Conservation (phyloP, 176 grass and related monocot species). For the Juncus inflexus region DNA sequence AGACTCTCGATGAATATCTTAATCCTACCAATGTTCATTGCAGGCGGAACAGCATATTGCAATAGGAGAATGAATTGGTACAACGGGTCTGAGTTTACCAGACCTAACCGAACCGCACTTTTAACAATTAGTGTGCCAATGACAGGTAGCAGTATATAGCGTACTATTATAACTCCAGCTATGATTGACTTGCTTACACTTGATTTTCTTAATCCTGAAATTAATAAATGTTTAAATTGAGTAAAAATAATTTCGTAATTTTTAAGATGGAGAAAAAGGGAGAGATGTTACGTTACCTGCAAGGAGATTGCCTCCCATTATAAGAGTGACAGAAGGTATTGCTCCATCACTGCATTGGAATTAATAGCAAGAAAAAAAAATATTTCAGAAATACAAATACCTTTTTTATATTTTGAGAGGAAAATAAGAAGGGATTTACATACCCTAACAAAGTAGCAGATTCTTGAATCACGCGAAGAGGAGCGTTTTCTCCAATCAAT, state of each 20-base stretch:
- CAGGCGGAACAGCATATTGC: constrained; percentile 76
- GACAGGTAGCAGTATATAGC: constrained; percentile 60
- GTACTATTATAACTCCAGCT: constrained; percentile 42
- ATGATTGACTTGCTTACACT: constrained; percentile 48
- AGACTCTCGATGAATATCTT: background rate
- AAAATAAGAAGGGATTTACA: background rate
- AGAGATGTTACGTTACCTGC: constrained; percentile 36
- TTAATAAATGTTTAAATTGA: background rate
- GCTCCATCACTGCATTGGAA: constrained; percentile 47
- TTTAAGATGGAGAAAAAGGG: background rate
- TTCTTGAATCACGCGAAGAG: constrained; percentile 72
- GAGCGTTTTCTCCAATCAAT: constrained; percentile 52
- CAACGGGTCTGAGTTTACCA: constrained; percentile 57
- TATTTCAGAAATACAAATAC: too few species aligned
- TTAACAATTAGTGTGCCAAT: constrained; percentile 54
- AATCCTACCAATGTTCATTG: constrained; percentile 73
- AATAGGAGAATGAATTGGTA: constrained; percentile 88
- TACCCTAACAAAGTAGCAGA: constrained; percentile 76
- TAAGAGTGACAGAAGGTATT: constrained; percentile 67
- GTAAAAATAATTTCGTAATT: background rate
- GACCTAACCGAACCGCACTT: constrained; percentile 39
- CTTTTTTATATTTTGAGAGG: background rate
- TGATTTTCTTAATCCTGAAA: constrained; percentile 49
- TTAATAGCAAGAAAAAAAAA: background rate
- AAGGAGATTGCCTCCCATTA: constrained; percentile 92